Percentiles rank a stretch among this genome's conserved stretches.
phyloP scores from a whole-genome alignment of 2,329 filamentous ascomycete genomes.

The Hypocrella siamensis region DNA sequence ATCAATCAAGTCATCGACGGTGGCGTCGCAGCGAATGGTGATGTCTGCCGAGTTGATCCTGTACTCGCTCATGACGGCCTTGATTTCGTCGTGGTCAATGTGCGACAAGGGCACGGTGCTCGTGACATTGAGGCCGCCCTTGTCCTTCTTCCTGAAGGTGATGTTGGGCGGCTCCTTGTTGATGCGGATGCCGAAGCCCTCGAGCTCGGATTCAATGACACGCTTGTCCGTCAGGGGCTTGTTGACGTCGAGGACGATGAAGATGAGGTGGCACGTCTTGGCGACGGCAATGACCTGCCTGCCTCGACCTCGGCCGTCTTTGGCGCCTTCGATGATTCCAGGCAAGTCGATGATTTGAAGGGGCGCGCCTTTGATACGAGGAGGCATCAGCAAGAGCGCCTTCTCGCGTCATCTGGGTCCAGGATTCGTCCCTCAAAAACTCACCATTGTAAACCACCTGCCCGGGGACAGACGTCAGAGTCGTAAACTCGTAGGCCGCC shows the following conservation, averaged over 20 bases:
- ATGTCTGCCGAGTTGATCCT: constrained; percentile 94
- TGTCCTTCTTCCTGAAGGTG: constrained; percentile 99
- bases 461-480: constrained; percentile 88
- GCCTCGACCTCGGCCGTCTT: constrained; percentile 94
- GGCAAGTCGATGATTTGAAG: constrained; percentile 97
- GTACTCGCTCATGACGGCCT: constrained; percentile 94
- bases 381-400: neutral
- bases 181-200: constrained; percentile 94
- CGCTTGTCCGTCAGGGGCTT: constrained; percentile 96
- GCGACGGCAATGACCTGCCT: constrained; percentile 97
- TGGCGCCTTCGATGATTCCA: constrained; percentile 96
- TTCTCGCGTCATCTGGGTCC: neutral
- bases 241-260: constrained; percentile 96
- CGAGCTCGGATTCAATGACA: constrained; percentile 85
- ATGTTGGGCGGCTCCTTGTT: constrained; percentile 97
- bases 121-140: constrained; percentile 92
- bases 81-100: constrained; percentile 93
- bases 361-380: constrained; percentile 52
- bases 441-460: constrained; percentile 84
- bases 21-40: constrained; percentile 93
- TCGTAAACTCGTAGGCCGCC: constrained; percentile 97
- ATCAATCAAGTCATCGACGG: constrained; percentile 93
- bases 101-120: constrained; percentile 82
- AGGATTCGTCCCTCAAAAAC: constrained; percentile 7
- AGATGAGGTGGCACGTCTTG: constrained; percentile 97